Evolutionary conservation across 805 yeast species (phyloP), one percentile per base, ranked within the genome.

Genomic region (Saccharomycopsis microspora): DNA sequence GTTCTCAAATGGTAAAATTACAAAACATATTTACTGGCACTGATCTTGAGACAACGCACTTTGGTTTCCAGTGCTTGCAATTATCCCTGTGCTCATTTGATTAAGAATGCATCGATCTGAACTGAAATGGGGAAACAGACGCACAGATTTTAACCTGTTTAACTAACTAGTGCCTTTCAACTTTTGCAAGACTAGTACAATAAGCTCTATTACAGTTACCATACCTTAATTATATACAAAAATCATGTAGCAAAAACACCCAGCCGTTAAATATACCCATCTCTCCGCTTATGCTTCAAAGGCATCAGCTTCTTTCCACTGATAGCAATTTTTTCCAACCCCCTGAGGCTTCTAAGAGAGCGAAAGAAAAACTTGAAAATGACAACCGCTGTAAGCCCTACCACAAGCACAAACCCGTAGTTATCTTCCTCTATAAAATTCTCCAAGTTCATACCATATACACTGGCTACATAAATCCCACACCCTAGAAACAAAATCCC

Each of bases 381-480:
- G 2, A 78, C 6, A 4, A 51, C 4, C 4, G 42, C 35, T 6
- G 49, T 51, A 4, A 75, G 47, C 0, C 61, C 60, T 1, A 82
- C 69, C 4, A 83, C 80, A 1, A 70, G 65, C 0, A 72, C 77
- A 62, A 85, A 85, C 0, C 93, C 93, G 39, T 64, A 58, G 35
- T 66, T 57, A 0, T 84, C 75, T 4, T 82, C 85, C 60, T 85
- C 94, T 4, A 84, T 76, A 57, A 79, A 84, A 57, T 85, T 85
- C 53, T 81, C 81, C 57, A 85, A 65, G 58, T 85, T 85, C 94
- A 85, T 85, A 34, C 95, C 96, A 58, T 85, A 89, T 56, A 88
- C 80, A 5, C 95, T 95, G 2, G 96, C 95, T 1, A 86, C 57
- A 27, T 85, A 66, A 1, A 95, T 82, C 1, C 95, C 95, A 28